Evolutionary conservation across 345 rosid genomes (phyloP).

Genomic region (Angophora floribunda): DNA sequence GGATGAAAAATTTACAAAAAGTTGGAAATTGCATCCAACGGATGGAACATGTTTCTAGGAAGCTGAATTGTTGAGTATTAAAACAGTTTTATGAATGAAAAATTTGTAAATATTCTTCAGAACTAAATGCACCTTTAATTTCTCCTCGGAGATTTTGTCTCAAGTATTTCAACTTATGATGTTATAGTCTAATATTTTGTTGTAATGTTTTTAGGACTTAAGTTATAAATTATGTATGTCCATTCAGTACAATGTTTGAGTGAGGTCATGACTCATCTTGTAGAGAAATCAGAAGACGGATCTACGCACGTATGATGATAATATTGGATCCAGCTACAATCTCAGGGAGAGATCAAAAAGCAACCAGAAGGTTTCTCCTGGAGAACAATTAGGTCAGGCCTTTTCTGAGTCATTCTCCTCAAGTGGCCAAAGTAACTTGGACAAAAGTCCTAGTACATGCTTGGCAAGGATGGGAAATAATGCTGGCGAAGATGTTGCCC

Average conservation of each 20-base stretch:
- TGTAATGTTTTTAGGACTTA: neutral
- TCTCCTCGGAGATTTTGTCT: neutral
- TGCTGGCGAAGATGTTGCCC: neutral
- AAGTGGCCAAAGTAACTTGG: constrained; percentile 10
- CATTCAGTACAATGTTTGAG: neutral
- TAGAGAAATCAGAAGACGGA: constrained; percentile 75
- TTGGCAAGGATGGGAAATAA: neutral
- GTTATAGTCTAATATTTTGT: neutral
- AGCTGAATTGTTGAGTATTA: neutral
- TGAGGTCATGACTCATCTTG: constrained; percentile 1
- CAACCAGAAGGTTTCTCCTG: constrained; percentile 6
- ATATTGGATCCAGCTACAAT: constrained; percentile 51
- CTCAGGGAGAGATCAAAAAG: constrained; percentile 53
- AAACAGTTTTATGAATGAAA: neutral
- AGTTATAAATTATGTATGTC: neutral
- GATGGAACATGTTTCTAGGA: neutral
- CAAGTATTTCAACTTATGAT: neutral
- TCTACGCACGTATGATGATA: constrained; percentile 70
- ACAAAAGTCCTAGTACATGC: neutral
- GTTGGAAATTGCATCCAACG: neutral
- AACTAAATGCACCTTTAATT: neutral
- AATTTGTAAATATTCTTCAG: neutral
- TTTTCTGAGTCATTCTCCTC: constrained; percentile 11
- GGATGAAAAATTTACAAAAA: neutral
- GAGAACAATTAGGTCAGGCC: constrained; percentile 6